Conservation (phyloP, 176 grass and related monocot species). For the Oryza brachyantha region DNA sequence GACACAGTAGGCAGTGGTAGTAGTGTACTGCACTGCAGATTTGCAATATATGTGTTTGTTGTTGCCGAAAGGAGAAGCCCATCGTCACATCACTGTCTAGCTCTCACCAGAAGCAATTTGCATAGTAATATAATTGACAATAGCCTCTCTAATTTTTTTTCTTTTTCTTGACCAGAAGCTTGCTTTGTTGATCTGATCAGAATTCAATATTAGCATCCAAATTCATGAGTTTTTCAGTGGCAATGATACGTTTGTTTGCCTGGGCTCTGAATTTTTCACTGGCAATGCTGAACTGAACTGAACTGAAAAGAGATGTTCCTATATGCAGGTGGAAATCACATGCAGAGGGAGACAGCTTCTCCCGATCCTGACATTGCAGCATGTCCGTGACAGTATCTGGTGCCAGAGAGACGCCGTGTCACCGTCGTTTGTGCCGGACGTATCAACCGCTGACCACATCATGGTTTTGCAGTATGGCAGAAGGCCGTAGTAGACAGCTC, state of each 20-base stretch:
- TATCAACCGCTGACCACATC: slow-evolving; percentile 44
- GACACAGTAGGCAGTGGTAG: background rate
- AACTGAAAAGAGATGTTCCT: slow-evolving; percentile 14
- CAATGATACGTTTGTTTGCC: no score
- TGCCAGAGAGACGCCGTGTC: slow-evolving; percentile 42
- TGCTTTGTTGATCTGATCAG: background rate
- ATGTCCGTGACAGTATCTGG: slow-evolving; percentile 71
- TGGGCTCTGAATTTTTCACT: background rate
- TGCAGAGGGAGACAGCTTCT: slow-evolving; percentile 60
- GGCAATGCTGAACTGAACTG: background rate
- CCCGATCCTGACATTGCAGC: slow-evolving; percentile 45
- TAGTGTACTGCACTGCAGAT: background rate
- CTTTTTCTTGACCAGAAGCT: slow-evolving; percentile 1
- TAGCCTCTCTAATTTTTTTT: background rate
- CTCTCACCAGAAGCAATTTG: slow-evolving; percentile 23
- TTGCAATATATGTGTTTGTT: slow-evolving; percentile 4
- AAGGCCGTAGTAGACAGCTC: slow-evolving; percentile 33
- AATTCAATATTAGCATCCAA: background rate
- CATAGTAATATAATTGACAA: slow-evolving; percentile 14
- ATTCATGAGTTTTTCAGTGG: slow-evolving; percentile 15
- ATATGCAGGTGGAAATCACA: slow-evolving; percentile 64
- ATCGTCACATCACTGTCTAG: slow-evolving; percentile 22
- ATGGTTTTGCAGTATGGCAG: slow-evolving; percentile 70
- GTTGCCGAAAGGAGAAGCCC: slow-evolving; percentile 18
- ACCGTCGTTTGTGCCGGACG: slow-evolving; percentile 15